Evolutionary conservation across 2,329 filamentous ascomycete genomes (phyloP).

Genomic region (Ophiobolus disseminans): DNA sequence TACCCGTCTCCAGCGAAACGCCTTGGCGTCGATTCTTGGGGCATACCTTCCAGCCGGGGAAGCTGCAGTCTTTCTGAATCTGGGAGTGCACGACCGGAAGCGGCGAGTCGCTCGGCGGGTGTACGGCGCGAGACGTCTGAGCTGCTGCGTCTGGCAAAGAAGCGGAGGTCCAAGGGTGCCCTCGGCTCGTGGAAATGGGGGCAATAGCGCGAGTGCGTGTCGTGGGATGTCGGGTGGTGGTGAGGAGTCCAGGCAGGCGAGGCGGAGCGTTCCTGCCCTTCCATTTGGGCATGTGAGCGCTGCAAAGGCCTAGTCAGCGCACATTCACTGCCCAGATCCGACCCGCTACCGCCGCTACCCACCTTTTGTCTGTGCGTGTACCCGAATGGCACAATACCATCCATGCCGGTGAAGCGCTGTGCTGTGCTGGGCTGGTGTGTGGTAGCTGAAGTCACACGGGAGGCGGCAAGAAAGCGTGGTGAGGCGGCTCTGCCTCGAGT

Average conservation of each 20-base stretch:
- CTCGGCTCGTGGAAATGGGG: background rate
- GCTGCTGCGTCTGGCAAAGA: too few species aligned
- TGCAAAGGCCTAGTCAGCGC: slow-evolving; percentile 26
- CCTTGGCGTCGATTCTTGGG: slow-evolving; percentile 30
- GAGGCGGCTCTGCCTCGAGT: slow-evolving; percentile 2
- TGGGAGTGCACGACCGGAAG: slow-evolving; percentile 8
- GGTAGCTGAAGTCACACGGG: background rate
- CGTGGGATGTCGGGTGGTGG: background rate
- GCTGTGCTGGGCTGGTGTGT: slow-evolving; percentile 1
- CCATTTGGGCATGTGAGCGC: slow-evolving; percentile 47
- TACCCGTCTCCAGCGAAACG: slow-evolving; percentile 61
- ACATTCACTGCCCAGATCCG: slow-evolving; percentile 6
- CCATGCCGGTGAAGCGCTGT: slow-evolving; percentile 32
- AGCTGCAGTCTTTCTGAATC: slow-evolving; percentile 30
- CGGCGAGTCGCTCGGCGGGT: background rate
- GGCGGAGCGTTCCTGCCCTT: slow-evolving; percentile 32
- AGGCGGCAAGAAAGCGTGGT: background rate
- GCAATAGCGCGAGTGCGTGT: background rate
- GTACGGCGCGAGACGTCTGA: too few species aligned
- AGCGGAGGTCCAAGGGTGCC: background rate
- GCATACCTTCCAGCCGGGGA: slow-evolving; percentile 33
- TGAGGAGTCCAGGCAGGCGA: slow-evolving; percentile 32
- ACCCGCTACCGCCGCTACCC: slow-evolving; percentile 16
- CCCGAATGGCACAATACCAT: slow-evolving; percentile 37
- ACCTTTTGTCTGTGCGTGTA: slow-evolving; percentile 47